Evolutionary conservation across 768 basidiomycete genomes (phyloP).

Genomic region (Krasilnikovozyma curviuscula): DNA sequence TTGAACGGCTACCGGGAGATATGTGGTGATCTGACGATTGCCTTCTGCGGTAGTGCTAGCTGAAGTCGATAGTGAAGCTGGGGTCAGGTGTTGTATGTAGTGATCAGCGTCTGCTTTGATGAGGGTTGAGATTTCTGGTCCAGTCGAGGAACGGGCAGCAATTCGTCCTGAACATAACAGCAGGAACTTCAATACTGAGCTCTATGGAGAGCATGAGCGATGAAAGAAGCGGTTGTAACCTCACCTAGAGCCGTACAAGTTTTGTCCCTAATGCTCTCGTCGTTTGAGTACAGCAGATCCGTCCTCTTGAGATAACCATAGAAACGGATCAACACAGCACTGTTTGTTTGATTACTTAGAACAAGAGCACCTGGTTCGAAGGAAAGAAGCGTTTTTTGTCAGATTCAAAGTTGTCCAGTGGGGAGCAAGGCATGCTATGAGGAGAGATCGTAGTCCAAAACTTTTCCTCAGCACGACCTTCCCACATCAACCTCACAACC

Average conservation of each 20-base stretch:
- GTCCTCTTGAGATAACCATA: too few relatives aligned
- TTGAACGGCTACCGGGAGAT: constrained; percentile 73
- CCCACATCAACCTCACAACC: constrained; percentile 36
- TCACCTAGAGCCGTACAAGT: too few relatives aligned
- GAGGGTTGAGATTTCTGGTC: constrained; percentile 71
- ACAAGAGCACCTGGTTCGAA: too few relatives aligned
- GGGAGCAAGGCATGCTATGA: constrained; percentile 17
- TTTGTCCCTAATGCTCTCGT: too few relatives aligned
- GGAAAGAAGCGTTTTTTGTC: not conserved
- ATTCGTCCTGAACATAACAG: too few relatives aligned
- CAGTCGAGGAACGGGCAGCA: constrained; percentile 47
- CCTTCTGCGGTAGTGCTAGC: too few relatives aligned
- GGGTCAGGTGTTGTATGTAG: not conserved
- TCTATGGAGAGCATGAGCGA: too few relatives aligned
- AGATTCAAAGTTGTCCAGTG: constrained; percentile 1
- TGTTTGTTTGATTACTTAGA: too few relatives aligned
- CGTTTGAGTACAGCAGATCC: too few relatives aligned
- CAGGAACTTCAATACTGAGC: too few relatives aligned
- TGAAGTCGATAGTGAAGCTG: not conserved
- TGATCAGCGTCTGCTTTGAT: constrained; percentile 45
- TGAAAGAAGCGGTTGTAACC: too few relatives aligned
- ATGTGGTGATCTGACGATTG: constrained; percentile 23
- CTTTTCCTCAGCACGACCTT: constrained; percentile 1
- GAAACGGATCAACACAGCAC: too few relatives aligned
- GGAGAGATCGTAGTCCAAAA: constrained; percentile 1